Percentiles rank a stretch among this genome's conserved stretches.
These are phyloP conservation scores for Poa pratensis DNA, from an alignment of 176 grass and related monocot genomes.

Conservation along the genomic window DNA sequence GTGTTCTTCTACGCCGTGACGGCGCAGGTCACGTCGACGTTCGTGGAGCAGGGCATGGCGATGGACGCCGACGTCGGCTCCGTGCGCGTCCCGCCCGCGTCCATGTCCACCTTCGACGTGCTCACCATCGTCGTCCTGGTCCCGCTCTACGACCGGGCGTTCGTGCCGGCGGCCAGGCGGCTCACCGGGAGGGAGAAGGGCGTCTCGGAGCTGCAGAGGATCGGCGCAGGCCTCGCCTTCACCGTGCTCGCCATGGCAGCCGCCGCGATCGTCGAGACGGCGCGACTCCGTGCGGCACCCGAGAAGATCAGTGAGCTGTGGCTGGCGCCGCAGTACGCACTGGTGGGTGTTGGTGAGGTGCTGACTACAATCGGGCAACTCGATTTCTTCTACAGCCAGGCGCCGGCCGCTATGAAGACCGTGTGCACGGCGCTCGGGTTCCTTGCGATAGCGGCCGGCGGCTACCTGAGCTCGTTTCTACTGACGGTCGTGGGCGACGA, in stretches of 20 bases:
- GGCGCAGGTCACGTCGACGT: constrained; percentile 34
- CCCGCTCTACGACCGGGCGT: constrained; percentile 27
- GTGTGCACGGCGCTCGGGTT: constrained; percentile 60
- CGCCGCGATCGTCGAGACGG: constrained; percentile 30
- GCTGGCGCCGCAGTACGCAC: constrained; percentile 51
- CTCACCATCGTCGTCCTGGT: constrained; percentile 23
- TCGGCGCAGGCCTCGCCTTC: constrained; percentile 15
- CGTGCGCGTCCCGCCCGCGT: constrained; percentile 26
- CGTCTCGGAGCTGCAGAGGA: constrained; percentile 25
- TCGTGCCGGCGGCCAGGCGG: constrained; percentile 15
- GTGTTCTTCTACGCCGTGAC: constrained; percentile 35
- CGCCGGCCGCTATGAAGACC: constrained; percentile 63
- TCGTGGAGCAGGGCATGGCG: constrained; percentile 42
- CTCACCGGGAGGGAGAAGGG: constrained; percentile 24
- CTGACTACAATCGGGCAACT: constrained; percentile 54
- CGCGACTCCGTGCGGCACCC: neutral
- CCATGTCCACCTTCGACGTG: constrained; percentile 29
- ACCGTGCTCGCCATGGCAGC: constrained; percentile 35
- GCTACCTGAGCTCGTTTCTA: constrained; percentile 62
- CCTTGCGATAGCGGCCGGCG: constrained; percentile 48
- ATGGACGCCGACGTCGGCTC: constrained; percentile 36
- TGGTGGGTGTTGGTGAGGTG: constrained; percentile 50
- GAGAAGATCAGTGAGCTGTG: constrained; percentile 28
- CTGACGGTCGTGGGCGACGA: constrained; percentile 41
- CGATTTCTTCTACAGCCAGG: constrained; percentile 71